phyloP scores from a whole-genome alignment of 1,139 yeast genomes.

The Geotrichum aggregatum region DNA sequence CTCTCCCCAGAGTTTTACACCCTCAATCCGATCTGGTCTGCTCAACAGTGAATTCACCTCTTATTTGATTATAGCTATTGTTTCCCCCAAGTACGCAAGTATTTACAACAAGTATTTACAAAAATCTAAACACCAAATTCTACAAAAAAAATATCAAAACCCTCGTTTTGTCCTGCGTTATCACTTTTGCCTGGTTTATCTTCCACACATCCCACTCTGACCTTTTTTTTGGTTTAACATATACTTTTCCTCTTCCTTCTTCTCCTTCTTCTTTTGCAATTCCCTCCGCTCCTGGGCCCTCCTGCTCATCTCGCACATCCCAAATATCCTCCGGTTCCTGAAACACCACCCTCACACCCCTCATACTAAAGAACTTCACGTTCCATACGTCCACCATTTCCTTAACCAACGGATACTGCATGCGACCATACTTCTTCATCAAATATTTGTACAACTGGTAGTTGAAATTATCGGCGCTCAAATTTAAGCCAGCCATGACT shows the following conservation, averaged over 20 bases:
- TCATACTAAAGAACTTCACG: background rate
- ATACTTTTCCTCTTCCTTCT: background rate
- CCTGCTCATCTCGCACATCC: background rate
- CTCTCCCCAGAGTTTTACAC: too few species aligned
- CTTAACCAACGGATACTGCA: conserved; percentile 3
- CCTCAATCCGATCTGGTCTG: too few species aligned
- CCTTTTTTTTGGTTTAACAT: background rate
- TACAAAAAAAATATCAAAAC: background rate
- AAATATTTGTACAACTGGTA: background rate
- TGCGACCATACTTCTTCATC: conserved; percentile 1
- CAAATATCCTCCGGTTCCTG: background rate
- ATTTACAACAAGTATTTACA: too few species aligned
- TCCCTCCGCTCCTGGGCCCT: background rate
- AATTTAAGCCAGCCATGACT: background rate
- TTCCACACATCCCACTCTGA: background rate
- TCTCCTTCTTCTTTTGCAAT: background rate
- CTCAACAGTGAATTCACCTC: too few species aligned
- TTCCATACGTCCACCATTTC: background rate
- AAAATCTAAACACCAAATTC: too few species aligned
- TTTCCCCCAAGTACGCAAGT: too few species aligned
- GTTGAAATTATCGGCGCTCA: background rate
- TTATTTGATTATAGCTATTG: too few species aligned
- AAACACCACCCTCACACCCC: background rate
- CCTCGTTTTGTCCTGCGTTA: background rate
- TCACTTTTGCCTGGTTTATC: background rate